Base-by-base conservation (phyloP, 768 basidiomycete species). In the Lentinula lateritia region DNA sequence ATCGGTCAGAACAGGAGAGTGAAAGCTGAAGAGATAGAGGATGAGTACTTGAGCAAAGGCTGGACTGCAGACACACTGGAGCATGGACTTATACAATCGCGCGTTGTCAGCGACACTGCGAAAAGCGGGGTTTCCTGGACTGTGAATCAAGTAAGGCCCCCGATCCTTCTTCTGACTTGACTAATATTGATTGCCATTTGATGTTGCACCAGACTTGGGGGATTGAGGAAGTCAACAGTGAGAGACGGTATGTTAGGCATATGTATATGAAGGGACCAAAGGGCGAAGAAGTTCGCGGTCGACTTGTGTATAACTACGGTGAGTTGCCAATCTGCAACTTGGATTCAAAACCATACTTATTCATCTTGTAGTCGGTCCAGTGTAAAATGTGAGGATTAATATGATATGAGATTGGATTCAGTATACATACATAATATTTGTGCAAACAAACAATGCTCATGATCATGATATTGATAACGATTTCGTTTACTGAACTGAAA, bases 241-340 rank as follows among this genome's bases (percentile, higher is more conserved):
- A 83, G 67, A 81, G 85, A 65, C 75, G 86, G 62, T 84, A 89
- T 66, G 75, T 78, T 3, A 78, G 88, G 60, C 84, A 80, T 64
- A 72, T 89, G 63, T 77, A 80, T 63, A 90, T 90, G 70, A 83
- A 79, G 5, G 87, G 87, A 1, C 81, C 87, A 3, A 68, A 75
- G 38, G 83, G 75, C 12, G 80, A 86, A 65, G 81, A 82, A 39
- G 82, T 90, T 50, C 74, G 82, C 58, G 74, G 77, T 12, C 80
- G 76, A 45, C 68, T 90, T 42, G 76, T 87, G 20, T 91, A 90
- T 63, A 86, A 90, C 66, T 89, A 90, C 64, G 59, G 88, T 89
- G 57, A 72, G 87, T 43, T n/a, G 6, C 16, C n/a, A 43, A 6
- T 43, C 16, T n/a, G 15, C 13, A 41, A 5, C 39, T 41, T 41